Evolutionary conservation across 2,329 filamentous ascomycete genomes (phyloP).

Genomic region (Cladosporium phlei): DNA sequence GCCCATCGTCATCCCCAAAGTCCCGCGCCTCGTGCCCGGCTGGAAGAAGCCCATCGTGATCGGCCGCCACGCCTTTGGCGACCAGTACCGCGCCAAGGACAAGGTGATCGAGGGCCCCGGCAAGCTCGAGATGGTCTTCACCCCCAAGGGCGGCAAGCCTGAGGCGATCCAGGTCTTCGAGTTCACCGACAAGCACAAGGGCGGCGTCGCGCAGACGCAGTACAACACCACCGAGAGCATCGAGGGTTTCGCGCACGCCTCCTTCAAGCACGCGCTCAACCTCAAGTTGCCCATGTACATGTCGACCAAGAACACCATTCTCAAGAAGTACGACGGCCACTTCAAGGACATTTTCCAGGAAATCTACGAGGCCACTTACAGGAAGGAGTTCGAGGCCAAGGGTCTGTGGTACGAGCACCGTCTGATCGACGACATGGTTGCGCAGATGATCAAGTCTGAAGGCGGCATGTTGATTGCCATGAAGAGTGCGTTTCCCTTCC

Average conservation of each 20-base stretch:
- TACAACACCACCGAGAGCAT: slow-evolving; percentile 99
- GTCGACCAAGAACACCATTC: slow-evolving; percentile 99
- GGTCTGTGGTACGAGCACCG: slow-evolving; percentile 99
- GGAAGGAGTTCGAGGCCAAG: slow-evolving; percentile 82
- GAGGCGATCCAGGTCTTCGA: slow-evolving; percentile 86
- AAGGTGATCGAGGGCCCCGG: slow-evolving; percentile 74
- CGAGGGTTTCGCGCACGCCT: slow-evolving; percentile 87
- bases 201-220: slow-evolving; percentile 87
- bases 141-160: slow-evolving; percentile 72
- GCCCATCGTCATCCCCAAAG: slow-evolving; percentile 90
- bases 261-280: slow-evolving; percentile 88
- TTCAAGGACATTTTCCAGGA: slow-evolving; percentile 99
- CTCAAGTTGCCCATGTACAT: slow-evolving; percentile 94
- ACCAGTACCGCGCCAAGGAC: slow-evolving; percentile 98
- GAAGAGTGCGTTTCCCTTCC: slow-evolving; percentile 68
- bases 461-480: slow-evolving; percentile 96
- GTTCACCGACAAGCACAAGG: slow-evolving; percentile 66
- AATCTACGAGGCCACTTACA: slow-evolving; percentile 83
- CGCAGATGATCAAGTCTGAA: slow-evolving; percentile 98
- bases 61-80: slow-evolving; percentile 94
- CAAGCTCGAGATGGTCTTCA: slow-evolving; percentile 92
- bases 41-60: slow-evolving; percentile 99
- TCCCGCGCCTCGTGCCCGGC: slow-evolving; percentile 88
- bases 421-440: slow-evolving; percentile 99
- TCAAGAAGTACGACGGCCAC: slow-evolving; percentile 96